Evolutionary conservation across 2,329 filamentous ascomycete genomes (phyloP).

Genomic region (Cadophora sp.): DNA sequence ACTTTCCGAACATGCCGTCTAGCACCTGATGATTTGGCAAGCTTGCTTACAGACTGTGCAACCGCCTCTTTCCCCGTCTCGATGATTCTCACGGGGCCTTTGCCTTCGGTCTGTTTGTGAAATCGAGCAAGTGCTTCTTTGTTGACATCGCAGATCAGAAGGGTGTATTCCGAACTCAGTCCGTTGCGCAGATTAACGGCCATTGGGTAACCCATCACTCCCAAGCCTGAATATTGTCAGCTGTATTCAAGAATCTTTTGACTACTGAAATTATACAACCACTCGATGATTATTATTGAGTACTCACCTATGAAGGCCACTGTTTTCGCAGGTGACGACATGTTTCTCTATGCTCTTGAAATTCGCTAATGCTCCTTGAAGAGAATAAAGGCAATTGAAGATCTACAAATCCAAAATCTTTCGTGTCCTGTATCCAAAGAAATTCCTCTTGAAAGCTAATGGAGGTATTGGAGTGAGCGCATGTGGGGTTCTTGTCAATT

Average conservation of each 20-base stretch:
- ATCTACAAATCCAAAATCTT: no score
- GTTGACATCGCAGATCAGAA: slow-evolving; percentile 70
- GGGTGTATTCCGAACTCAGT: slow-evolving; percentile 62
- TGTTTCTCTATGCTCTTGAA: background rate
- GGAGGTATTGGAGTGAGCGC: background rate
- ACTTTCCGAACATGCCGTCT: background rate
- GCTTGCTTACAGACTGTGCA: slow-evolving; percentile 46
- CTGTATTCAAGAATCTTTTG: background rate
- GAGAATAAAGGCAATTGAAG: no score
- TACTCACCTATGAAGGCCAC: slow-evolving; percentile 44
- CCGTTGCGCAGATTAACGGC: slow-evolving; percentile 71
- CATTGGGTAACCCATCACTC: slow-evolving; percentile 65
- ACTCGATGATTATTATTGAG: background rate
- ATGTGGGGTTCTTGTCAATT: background rate
- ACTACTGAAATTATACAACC: no score
- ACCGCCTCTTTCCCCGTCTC: slow-evolving; percentile 64
- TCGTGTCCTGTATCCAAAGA: no score
- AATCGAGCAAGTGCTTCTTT: slow-evolving; percentile 60
- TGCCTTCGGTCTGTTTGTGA: slow-evolving; percentile 54
- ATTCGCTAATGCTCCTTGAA: no score
- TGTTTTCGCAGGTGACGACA: slow-evolving; percentile 36
- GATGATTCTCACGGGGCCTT: slow-evolving; percentile 57
- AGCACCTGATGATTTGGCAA: background rate
- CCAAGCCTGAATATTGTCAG: slow-evolving; percentile 49
- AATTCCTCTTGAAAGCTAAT: background rate